phyloP scores from a whole-genome alignment of 2,329 filamentous ascomycete species.

The Samsoniella hepiali region DNA sequence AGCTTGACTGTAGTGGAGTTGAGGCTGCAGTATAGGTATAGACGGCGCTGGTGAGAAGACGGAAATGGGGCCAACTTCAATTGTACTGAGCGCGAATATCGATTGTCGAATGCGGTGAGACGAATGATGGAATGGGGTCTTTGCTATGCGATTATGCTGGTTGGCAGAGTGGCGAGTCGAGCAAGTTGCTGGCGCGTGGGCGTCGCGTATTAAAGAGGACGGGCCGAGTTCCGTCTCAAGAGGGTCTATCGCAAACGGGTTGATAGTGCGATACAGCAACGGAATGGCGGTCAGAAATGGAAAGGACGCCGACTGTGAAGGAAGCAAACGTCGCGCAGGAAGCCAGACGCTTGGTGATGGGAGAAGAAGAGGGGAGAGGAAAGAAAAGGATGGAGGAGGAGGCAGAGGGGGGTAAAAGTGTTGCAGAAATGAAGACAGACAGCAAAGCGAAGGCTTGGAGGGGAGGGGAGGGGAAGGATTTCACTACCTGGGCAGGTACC shows the following conservation, averaged over 20 bases:
- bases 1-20: not conserved
- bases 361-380: constrained; percentile 3
- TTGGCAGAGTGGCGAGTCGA: not conserved
- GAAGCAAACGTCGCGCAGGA: constrained; percentile 12
- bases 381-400: constrained; percentile 5
- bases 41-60: not conserved
- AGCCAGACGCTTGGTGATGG: constrained; percentile 4
- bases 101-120: not conserved
- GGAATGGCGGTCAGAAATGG: not conserved
- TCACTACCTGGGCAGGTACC: not conserved
- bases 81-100: not conserved
- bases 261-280: not conserved
- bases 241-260: constrained; percentile 9
- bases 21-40: not conserved
- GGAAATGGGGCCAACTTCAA: not conserved
- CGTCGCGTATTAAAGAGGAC: constrained; percentile 13
- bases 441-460: not conserved
- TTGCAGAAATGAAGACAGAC: constrained; percentile 12
- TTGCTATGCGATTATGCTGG: not conserved
- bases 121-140: not conserved
- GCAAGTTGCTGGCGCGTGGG: not conserved
- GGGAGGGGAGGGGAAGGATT: not conserved
- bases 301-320: not conserved
- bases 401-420: constrained; percentile 11
- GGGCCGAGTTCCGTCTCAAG: not conserved